Percentiles rank a stretch among this genome's conserved stretches.
These are phyloP conservation scores for Boletellus deceptivus DNA, from an alignment of 1,284 basidiomycete species.

Conservation along the genomic window DNA sequence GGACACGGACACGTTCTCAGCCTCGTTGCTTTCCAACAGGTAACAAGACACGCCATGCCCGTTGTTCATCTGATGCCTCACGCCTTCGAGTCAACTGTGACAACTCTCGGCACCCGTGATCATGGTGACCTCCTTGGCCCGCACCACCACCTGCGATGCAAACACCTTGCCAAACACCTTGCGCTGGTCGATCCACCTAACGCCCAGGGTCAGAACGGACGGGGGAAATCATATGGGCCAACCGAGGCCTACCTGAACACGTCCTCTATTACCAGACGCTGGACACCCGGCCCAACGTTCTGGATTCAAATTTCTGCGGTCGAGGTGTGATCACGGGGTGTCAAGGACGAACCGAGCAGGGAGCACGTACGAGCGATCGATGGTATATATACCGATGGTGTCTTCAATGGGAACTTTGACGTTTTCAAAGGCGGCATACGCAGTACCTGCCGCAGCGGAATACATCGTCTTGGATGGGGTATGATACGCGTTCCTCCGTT, in stretches of 20 bases:
- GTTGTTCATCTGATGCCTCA: not conserved
- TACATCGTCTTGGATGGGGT: constrained; percentile 88
- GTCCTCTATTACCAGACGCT: not conserved
- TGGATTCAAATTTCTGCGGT: not conserved
- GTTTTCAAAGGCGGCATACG: constrained; percentile 86
- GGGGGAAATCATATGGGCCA: not conserved
- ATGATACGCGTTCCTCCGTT: too few species aligned
- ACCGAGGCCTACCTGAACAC: not conserved
- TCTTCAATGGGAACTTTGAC: constrained; percentile 85
- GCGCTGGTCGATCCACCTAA: not conserved
- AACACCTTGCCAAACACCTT: not conserved
- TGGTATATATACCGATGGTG: constrained; percentile 37
- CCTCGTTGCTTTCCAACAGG: not conserved
- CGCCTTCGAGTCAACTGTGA: not conserved
- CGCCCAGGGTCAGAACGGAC: too few species aligned
- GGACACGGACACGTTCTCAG: not conserved
- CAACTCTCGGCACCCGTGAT: not conserved
- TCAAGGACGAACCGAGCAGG: not conserved
- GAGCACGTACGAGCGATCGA: not conserved
- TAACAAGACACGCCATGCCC: not conserved
- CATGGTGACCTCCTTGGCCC: not conserved
- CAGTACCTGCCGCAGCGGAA: constrained; percentile 76
- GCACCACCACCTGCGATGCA: not conserved
- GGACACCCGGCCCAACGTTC: not conserved
- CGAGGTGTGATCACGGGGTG: not conserved